These are phyloP conservation scores for Poronia punctata DNA, from an alignment of 495 filamentous ascomycete genomes.

Conservation along the genomic window DNA sequence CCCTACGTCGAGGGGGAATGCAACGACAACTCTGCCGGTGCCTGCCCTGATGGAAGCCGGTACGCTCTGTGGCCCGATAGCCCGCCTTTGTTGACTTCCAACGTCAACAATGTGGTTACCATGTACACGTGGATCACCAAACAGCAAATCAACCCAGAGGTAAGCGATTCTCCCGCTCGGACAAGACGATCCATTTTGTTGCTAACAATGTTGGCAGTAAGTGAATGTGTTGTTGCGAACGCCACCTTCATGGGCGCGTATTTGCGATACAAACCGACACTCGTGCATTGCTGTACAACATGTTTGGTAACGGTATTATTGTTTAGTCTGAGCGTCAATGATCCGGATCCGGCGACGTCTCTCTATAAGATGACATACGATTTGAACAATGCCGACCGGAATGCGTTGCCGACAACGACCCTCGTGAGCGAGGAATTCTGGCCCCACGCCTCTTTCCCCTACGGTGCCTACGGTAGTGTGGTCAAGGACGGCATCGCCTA, in stretches of 20 bases:
- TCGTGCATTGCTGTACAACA: neutral
- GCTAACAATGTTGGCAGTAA: slow-evolving; percentile 4
- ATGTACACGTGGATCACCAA: slow-evolving; percentile 28
- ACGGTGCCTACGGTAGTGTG: slow-evolving; percentile 25
- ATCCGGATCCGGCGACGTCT: slow-evolving; percentile 16
- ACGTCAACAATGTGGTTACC: slow-evolving; percentile 5
- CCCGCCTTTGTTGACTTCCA: slow-evolving; percentile 21
- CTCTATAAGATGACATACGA: slow-evolving; percentile 20
- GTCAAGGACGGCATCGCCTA: slow-evolving; percentile 21
- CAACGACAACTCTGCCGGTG: slow-evolving; percentile 12
- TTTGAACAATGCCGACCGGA: slow-evolving; percentile 1
- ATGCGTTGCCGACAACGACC: slow-evolving; percentile 15
- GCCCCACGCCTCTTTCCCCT: slow-evolving; percentile 19
- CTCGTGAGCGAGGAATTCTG: slow-evolving; percentile 20
- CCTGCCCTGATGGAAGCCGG: slow-evolving; percentile 19
- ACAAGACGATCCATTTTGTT: neutral
- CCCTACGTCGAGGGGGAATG: slow-evolving; percentile 17
- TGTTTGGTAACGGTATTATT: neutral
- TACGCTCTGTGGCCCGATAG: slow-evolving; percentile 25
- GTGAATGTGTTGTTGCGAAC: too few species aligned
- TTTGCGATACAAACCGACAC: neutral
- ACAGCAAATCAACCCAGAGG: slow-evolving; percentile 16
- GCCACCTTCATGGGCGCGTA: too few species aligned
- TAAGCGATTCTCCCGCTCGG: neutral
- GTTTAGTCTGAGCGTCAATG: slow-evolving; percentile 7